Conservation (phyloP, 1,284 basidiomycete species). For the Pseudozyma flocculosa region DNA sequence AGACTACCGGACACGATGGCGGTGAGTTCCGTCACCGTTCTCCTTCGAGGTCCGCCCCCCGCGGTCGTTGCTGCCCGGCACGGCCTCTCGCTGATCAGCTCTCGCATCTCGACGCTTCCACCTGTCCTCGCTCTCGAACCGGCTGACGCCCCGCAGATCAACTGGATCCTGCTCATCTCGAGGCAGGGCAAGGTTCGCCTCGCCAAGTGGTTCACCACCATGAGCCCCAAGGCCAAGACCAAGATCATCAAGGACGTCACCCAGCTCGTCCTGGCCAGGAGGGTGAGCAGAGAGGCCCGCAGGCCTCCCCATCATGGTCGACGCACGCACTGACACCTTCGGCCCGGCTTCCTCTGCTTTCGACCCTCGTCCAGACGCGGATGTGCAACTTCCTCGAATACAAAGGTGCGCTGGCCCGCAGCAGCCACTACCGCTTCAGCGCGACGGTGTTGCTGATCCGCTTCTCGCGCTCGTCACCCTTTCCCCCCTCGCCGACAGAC, state of each 20-base stretch:
- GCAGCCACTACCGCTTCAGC: too few relatives aligned
- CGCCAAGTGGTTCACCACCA: conserved; percentile 97
- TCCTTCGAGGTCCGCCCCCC: neutral
- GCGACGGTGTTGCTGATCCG: conserved; percentile 1
- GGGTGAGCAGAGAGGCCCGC: conserved; percentile 59
- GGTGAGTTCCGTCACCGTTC: neutral
- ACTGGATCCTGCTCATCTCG: conserved; percentile 84
- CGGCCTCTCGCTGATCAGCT: too few relatives aligned
- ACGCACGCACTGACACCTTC: too few relatives aligned
- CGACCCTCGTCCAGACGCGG: conserved; percentile 64
- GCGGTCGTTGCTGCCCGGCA: too few relatives aligned
- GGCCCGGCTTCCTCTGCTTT: too few relatives aligned
- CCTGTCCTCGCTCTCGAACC: too few relatives aligned
- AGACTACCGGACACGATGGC: neutral
- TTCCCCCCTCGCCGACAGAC: conserved; percentile 20
- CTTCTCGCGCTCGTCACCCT: conserved; percentile 21
- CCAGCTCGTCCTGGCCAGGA: conserved; percentile 89
- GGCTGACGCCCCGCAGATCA: conserved; percentile 57
- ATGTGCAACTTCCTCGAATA: conserved; percentile 99
- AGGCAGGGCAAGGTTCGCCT: conserved; percentile 97
- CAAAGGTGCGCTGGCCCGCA: conserved; percentile 71
- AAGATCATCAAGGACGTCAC: conserved; percentile 99
- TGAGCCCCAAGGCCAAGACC: conserved; percentile 87
- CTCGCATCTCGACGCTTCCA: conserved; percentile 5
- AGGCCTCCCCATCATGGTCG: too few relatives aligned